A percentile compares a stretch with the other conserved stretches of the same genome.
These are phyloP conservation scores for Populus ilicifolia DNA, from an alignment of 345 rosid species.

Conservation along the genomic window DNA sequence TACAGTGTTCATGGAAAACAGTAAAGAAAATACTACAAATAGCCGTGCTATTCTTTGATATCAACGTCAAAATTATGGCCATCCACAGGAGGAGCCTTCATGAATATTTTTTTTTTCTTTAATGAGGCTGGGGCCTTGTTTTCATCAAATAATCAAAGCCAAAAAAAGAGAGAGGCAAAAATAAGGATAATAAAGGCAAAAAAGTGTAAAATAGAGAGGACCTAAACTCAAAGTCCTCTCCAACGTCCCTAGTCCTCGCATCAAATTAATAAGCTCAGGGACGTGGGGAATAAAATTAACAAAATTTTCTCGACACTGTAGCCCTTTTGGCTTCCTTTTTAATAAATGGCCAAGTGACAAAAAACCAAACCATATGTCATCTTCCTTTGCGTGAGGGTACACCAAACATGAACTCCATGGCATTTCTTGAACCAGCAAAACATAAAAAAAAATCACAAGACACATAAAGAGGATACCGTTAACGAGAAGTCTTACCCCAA, in stretches of 20 bases:
- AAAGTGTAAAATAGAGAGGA: not conserved
- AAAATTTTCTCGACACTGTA: not conserved
- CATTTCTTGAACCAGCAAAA: not conserved
- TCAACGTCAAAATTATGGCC: too few relatives aligned
- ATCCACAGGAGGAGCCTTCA: too few relatives aligned
- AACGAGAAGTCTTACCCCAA: constrained; percentile 1
- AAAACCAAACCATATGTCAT: not conserved
- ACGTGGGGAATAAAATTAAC: not conserved
- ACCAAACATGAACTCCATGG: not conserved
- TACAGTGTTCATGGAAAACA: not conserved
- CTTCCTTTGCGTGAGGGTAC: too few relatives aligned
- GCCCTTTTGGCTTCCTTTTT: not conserved
- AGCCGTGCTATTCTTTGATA: too few relatives aligned
- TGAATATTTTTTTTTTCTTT: too few relatives aligned
- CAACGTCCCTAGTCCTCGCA: not conserved
- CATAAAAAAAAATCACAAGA: not conserved
- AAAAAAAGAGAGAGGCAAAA: not conserved
- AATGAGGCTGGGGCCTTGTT: not conserved
- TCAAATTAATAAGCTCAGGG: too few relatives aligned
- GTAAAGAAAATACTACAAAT: not conserved
- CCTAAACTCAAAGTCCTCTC: not conserved
- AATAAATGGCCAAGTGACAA: not conserved
- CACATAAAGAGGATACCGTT: not conserved
- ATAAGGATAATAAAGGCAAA: not conserved
- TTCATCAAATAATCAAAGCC: not conserved